Base-by-base conservation (phyloP, 192 early-diverging fungal genomes). In the Rhizophagus clarus region DNA sequence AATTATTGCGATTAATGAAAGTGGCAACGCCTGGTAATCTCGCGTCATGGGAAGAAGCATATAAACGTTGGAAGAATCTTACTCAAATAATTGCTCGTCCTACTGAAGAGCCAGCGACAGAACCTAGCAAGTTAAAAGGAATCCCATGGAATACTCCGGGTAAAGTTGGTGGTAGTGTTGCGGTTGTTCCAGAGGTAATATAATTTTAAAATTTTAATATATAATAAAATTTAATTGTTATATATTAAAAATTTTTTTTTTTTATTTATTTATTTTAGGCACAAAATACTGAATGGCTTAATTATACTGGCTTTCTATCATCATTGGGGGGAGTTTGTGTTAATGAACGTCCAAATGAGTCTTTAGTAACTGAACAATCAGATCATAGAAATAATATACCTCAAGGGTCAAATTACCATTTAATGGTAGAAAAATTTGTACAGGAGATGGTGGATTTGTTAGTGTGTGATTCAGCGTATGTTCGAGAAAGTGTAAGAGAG, bases 41-140 rank as follows among this genome's bases (percentile, higher is more conserved):
- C 70, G 91, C 89, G 9, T 95, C 94, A 4, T 96, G 93, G 93
- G 93, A 95, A 80, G 95, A 96, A 77, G 87, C 93, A 0, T 96
- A 90, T 72, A 88, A 88, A 56, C 83, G 91, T 24, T 96, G 95
- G 95, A 90, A 89, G 77, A 83, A 83, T 6, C 85, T 95, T 31
- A 93, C 86, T 11, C 77, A 69, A 40, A 24, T 79, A 22, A 81
- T 87, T 60, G 61, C 83, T 17, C 75, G 77, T 9, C 80, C 83
- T 26, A 34, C 70, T 3, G 84, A 84, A 45, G 87, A 88, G 14
- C 26, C 32, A n/a, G 81, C 82, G 60, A 79, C 81, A 20, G 82
- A 83, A 40, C 29, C 56, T 3, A 26, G 56, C 37, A 40, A 40
- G 14, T 77, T 78, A 7, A 76, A 51, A 31, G 72, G 82, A 34